Base-by-base conservation (phyloP, 805 yeast species). In the Candida hungchunana region DNA sequence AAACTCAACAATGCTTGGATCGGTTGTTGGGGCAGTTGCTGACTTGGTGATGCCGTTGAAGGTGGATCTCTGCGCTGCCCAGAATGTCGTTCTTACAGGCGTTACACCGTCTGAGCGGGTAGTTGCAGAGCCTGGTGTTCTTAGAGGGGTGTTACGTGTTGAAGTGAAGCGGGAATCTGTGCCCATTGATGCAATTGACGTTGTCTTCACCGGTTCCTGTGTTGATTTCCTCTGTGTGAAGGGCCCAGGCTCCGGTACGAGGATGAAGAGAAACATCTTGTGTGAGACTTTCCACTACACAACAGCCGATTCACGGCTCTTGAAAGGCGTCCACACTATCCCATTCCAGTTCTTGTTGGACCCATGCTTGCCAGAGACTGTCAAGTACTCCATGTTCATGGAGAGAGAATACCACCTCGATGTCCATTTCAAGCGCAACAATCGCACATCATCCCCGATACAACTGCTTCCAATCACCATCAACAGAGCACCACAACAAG, bases 301-400 rank as follows among this genome's bases (percentile, higher is more conserved):
- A 6, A 28, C 39, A 4, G 30, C 25, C 0, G 18, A 33, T 3
- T 10, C 13, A 2, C 20, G 22, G 18, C 30, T 44, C 12, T 24
- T 42, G 14, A 47, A 23, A 26, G 57, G 57, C 3, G 33, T 33
- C 3, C 46, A 52, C 31, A 35, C 28, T 1, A 38, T 50, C 18
- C 57, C 57, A 1, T 52, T 52, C 38, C 50, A 46, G 26, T 52
- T 52, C 26, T 24, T 36, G 12, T 32, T 52, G 26, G 51, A 46
- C 27, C 40, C 47, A 11, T 6, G 19, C 13, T 31, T 43, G 7
- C 48, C 57, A 9, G 57, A 52, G 31, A 23, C 46, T 3, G 24
- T 48, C 4, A 11, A 24, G 0, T 31, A n/a, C n/a, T n/a, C 46
- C 0, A 8, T 11, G 11, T 32, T 47, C 11, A 50, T 48, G n/a